Base-by-base conservation (phyloP, 441 rosid genomes). In the Melianthus villosus region DNA sequence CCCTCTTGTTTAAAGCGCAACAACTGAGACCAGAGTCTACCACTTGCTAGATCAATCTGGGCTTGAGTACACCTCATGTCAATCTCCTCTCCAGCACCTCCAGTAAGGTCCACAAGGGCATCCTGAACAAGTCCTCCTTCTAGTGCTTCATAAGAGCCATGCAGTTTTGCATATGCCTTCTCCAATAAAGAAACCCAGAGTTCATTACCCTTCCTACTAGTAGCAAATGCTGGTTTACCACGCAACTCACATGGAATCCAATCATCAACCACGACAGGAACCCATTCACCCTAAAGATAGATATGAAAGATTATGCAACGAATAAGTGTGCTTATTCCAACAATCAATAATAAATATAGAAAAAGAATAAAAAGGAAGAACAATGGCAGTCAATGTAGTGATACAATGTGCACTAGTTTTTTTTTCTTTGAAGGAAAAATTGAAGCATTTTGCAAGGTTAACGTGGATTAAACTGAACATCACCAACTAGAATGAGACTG, bases 81-180 rank as follows among this genome's bases (percentile, higher is more conserved):
- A 44, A 92, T 92, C 75, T 92, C 99, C 73, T 92, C 99, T 35
- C 97, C 99, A 48, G 99, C 99, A 45, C 97, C 99, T 43, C 99
- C 99, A 4, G 99, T 92, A 22, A 92, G 82, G 74, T 92, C 99
- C 48, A 86, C 97, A 46, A 86, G 95, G 34, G 97, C 97, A 71
- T 86, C 99, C 66, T 86, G 99, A 54, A 92, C 99, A 44, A 92
- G 92, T 44, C 99, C 97, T 0, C 99, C 99, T 63, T 92, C 99
- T 59, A 92, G 58, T 39, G 99, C 99, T 73, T 92, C 99, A 20
- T 76, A 92, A 48, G 99, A 92, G 53, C 99, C 99, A 54, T 92
- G 99, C 64, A 92, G 63, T 58, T 92, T 92, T 32, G 97, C 99
- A 53, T 92, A 92, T 7, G 99, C 99, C 64, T 92, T 92, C 68